These are phyloP conservation scores for Gymnopilus dilepis DNA, from an alignment of 768 basidiomycete genomes.

Conservation along the genomic window DNA sequence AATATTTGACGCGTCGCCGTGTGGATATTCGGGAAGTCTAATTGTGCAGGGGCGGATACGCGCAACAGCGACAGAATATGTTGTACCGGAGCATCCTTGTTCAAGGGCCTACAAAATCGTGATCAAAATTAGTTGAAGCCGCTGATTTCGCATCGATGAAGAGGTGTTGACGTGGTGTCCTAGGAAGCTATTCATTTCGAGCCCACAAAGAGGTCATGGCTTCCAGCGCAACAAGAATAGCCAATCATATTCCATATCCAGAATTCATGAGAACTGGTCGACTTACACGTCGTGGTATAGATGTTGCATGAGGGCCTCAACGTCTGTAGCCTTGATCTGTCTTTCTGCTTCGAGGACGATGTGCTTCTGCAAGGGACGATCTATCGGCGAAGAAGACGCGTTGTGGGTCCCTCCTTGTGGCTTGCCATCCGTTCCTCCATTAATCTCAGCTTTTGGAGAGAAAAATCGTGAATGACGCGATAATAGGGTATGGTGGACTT, in stretches of 20 bases:
- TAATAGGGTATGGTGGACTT: constrained; percentile 59
- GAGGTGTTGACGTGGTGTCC: not conserved
- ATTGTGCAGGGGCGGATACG: constrained; percentile 55
- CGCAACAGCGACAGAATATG: constrained; percentile 62
- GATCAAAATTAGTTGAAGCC: constrained; percentile 15
- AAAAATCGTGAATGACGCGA: constrained; percentile 54
- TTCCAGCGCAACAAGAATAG: not conserved
- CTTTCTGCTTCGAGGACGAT: constrained; percentile 37
- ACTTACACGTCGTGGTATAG: constrained; percentile 74
- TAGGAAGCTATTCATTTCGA: not conserved
- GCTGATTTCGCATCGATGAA: constrained; percentile 6
- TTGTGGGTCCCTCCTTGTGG: not conserved
- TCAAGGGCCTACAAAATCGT: constrained; percentile 48
- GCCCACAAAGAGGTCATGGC: not conserved
- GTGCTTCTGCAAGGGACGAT: not conserved
- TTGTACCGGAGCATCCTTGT: constrained; percentile 45
- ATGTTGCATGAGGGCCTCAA: constrained; percentile 62
- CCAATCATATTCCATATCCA: not conserved
- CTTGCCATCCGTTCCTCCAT: not conserved
- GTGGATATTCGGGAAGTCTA: constrained; percentile 64
- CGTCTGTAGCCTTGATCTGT: constrained; percentile 48
- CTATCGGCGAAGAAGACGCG: not conserved
- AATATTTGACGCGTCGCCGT: constrained; percentile 47
- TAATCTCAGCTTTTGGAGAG: constrained; percentile 13
- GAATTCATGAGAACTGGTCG: not conserved